Evolutionary conservation across 73 alveolate species (phyloP), one percentile per base, ranked within the genome.

Genomic region (Paramecium bursaria): DNA sequence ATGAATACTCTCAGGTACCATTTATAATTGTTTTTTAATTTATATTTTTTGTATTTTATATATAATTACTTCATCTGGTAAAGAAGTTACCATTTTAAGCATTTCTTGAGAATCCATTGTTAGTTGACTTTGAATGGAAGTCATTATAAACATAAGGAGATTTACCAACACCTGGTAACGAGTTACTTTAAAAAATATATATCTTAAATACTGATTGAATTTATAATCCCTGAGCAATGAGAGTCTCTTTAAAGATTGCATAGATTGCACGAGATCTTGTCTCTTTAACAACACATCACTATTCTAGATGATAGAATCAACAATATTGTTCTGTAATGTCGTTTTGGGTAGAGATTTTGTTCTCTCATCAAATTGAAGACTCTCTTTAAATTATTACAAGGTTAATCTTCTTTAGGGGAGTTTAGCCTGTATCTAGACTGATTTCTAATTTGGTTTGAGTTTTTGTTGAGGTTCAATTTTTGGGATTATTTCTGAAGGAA

Each of bases 271-370:
- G 3, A 79, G 29, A 31, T 79, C 25, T 10, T 67, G 57, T 42
- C 54, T 79, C 46, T 51, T 73, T 42, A 52, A 27, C 21, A 79
- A 54, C 4, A 79, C 48, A 0, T 79, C 74, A 3, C 89, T 55
- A 42, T 79, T 73, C 4, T 53, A 49, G 25, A 79, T 51, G 19
- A 79, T 53, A 35, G 51, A 53, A 21, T 79, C 89, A 0, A 79
- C 39, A 15, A 79, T 79, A 53, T 73, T 73, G 42, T 79, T 79
- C 33, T 79, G 19, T 10, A 54, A 53, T 7, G 89, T 79, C 9
- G 85, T 79, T 55, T 79, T 79, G 39, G 89, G 89, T 13, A 79
- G 27, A 10, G 89, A 53, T 21, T 61, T 79, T 0, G 89, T 79
- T 53, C 89, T 79, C 26, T 79, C 89, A 53, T 79, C 89, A 39